Conservation (phyloP, 2,329 filamentous ascomycete species). For the Botryosphaeria dothidea region DNA sequence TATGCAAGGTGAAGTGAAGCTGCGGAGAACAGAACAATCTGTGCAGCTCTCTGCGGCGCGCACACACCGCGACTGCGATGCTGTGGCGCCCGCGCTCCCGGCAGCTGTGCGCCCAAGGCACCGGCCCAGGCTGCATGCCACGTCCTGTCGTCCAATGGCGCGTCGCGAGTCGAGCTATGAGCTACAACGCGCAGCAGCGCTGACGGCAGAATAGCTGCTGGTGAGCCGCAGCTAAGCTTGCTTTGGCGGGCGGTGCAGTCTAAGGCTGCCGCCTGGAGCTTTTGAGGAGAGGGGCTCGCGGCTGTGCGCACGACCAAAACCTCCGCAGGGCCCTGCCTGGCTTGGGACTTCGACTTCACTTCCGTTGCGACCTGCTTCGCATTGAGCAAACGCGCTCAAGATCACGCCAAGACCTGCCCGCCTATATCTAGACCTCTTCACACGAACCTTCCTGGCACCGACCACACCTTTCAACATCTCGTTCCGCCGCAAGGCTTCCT, state of each 20-base stretch:
- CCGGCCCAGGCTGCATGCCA: not conserved
- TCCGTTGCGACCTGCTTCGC: not conserved
- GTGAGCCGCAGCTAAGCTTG: slow-evolving; percentile 8
- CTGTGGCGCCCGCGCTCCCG: not conserved
- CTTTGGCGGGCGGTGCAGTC: not conserved
- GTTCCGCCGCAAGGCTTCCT: not conserved
- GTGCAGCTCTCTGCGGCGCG: not conserved
- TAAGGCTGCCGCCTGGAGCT: slow-evolving; percentile 12
- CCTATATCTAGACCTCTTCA: not conserved
- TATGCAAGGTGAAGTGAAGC: not conserved
- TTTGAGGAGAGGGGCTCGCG: not conserved
- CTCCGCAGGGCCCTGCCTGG: not conserved
- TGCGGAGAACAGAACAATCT: not conserved
- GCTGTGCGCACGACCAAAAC: not conserved
- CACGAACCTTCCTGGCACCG: not conserved
- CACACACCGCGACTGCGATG: not conserved
- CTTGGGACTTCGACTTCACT: not conserved
- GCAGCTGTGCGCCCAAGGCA: not conserved
- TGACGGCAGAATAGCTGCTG: not conserved
- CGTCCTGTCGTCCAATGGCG: not conserved
- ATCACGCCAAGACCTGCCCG: not conserved
- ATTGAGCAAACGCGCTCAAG: not conserved
- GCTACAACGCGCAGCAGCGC: slow-evolving; percentile 1
- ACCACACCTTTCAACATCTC: not conserved
- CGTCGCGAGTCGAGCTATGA: not conserved